phyloP scores from a whole-genome alignment of 108 stramenopile genomes.

The Bacterosira constricta region DNA sequence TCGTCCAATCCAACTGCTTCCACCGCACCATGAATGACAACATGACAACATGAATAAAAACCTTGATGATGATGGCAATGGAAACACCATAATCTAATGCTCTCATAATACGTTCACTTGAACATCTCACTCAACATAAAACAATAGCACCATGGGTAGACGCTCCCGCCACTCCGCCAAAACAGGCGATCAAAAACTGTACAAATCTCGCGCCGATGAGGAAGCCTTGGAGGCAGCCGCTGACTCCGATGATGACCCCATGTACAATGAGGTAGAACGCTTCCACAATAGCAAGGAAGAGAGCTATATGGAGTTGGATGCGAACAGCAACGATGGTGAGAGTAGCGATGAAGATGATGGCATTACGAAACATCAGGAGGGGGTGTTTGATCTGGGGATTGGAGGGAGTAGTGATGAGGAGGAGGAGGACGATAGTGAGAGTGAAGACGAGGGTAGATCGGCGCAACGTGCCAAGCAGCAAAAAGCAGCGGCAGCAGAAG shows the following conservation, averaged over 20 bases:
- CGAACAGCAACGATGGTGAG: slow-evolving; percentile 14
- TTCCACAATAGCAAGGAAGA: slow-evolving; percentile 57
- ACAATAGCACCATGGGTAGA: slow-evolving; percentile 43
- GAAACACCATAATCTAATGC: no score
- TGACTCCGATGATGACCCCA: slow-evolving; percentile 55
- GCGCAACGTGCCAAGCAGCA: neutral
- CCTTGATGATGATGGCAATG: no score
- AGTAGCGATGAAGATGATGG: slow-evolving; percentile 56
- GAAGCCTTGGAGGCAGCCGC: neutral
- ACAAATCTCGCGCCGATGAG: slow-evolving; percentile 37
- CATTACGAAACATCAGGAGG: slow-evolving; percentile 47
- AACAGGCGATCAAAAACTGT: slow-evolving; percentile 70
- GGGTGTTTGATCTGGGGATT: slow-evolving; percentile 73
- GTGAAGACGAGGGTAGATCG: slow-evolving; percentile 17
- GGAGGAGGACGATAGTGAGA: slow-evolving; percentile 47
- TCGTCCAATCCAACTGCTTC: neutral
- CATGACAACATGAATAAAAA: neutral
- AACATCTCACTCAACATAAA: neutral
- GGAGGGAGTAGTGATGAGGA: slow-evolving; percentile 55
- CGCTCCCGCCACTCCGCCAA: slow-evolving; percentile 74
- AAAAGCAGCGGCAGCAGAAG: neutral
- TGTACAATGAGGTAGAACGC: slow-evolving; percentile 68
- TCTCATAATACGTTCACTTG: neutral
- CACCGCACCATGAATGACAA: neutral
- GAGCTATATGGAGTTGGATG: slow-evolving; percentile 47